Evolutionary conservation across 805 yeast genomes (phyloP), one percentile per base, ranked within the genome.

Genomic region (Schwanniomyces occidentalis): DNA sequence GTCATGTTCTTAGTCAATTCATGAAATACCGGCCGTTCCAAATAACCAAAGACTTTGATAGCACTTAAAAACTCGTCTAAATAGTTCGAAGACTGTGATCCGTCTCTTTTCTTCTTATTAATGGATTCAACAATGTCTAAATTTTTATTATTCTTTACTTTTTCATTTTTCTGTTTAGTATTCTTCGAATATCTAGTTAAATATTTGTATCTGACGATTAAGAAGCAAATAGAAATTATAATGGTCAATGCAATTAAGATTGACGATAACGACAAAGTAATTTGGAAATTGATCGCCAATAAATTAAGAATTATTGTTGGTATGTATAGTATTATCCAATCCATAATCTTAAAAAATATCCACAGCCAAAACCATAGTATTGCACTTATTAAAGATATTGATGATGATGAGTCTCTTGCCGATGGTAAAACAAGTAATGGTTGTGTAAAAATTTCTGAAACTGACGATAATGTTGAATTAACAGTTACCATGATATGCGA

Each of bases 1-100:
- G 86, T 86, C 87, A 91, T 88, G 41, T 84, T 84, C 52, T 85
- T 82, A 3, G 98, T 90, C 48, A 91, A 72, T 51, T 90, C 98
- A 53, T 90, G 95, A 58, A 91, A 90, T 1, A 91, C 96, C 2
- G 86, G 84, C 41, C 82, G 75, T 46, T 91, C 98, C 31, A 91
- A 69, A 57, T 91, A 91, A 2, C 98, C 98, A 65, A 91, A 93
- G 5, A 93, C 84, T 59, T 88, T 89, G 44, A 93, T 86, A 3
- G 96, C 98, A 32, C 86, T 76, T 29, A 91, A 63, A 49, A 91
- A 91, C 55, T 90, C 95, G 56, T 91, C 96, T 34, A 91, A 64
- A 52, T 88, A 90, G 30, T 85, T 81, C 1, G 83, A 63, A 28
- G 76, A 24, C 17, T 34, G 34, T 4, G 35, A 21, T 27, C 62